Conservation (phyloP, 257 asterid genomes). For the Verbascum thapsus region DNA sequence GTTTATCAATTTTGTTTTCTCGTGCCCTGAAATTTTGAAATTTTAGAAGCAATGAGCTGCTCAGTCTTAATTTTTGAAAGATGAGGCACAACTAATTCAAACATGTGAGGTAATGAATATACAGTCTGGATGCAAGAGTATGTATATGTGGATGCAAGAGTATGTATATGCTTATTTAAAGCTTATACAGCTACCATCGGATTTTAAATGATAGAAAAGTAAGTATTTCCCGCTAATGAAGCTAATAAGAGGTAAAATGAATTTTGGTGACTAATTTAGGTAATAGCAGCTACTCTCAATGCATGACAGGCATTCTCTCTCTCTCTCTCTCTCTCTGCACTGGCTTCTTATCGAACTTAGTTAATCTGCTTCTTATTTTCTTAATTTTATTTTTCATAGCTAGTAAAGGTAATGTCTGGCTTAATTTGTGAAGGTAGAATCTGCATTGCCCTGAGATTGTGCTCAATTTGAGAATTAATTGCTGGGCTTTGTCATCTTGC, state of each 20-base stretch:
- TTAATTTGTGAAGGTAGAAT: constrained; percentile 2
- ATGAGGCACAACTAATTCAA: constrained; percentile 1
- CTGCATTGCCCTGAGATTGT: constrained; percentile 12
- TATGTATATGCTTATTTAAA: not conserved
- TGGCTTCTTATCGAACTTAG: constrained; percentile 9
- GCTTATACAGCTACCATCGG: not conserved
- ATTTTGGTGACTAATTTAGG: not conserved
- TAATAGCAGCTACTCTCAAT: too few species aligned
- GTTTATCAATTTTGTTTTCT: constrained; percentile 1
- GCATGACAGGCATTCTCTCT: not conserved
- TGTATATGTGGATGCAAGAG: constrained; percentile 1
- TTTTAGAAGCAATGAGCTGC: not conserved
- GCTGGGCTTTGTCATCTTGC: constrained; percentile 1
- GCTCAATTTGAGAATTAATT: constrained; percentile 17
- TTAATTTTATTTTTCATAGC: not conserved
- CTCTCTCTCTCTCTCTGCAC: not conserved
- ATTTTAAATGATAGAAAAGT: constrained; percentile 1
- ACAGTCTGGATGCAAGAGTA: not conserved
- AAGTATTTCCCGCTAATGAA: constrained; percentile 13
- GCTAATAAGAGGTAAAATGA: not conserved
- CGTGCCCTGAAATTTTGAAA: not conserved
- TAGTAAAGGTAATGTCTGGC: constrained; percentile 11
- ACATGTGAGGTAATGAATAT: not conserved
- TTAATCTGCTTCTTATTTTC: not conserved
- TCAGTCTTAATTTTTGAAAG: not conserved